Conservation (phyloP, 2,329 filamentous ascomycete species). For the Colletotrichum australisinense region DNA sequence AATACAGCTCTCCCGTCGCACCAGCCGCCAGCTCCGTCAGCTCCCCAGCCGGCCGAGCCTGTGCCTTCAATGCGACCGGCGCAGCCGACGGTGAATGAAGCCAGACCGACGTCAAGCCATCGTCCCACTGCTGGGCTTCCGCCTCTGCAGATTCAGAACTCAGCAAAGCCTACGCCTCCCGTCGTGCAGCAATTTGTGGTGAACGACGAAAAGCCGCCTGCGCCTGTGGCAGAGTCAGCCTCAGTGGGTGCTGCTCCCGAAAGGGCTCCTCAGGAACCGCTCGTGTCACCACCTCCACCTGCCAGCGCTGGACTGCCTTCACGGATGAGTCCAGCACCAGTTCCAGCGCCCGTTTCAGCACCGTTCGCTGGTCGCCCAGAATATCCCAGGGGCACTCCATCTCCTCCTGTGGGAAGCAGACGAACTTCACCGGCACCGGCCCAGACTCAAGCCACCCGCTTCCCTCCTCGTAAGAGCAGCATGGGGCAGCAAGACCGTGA, state of each 20-base stretch:
- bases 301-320: constrained; percentile 23
- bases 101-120: constrained; percentile 36
- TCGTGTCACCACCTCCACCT: constrained; percentile 37
- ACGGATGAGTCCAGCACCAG: neutral
- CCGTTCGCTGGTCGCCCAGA: constrained; percentile 26
- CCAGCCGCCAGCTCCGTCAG: constrained; percentile 24
- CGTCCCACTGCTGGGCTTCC: constrained; percentile 44
- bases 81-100: constrained; percentile 15
- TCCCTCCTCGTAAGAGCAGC: constrained; percentile 72
- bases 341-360: neutral
- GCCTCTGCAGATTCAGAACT: constrained; percentile 45
- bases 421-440: constrained; percentile 18
- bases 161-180: constrained; percentile 28
- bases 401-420: constrained; percentile 23
- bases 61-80: constrained; percentile 41
- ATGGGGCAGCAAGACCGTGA: constrained; percentile 59
- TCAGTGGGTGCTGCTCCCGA: constrained; percentile 29
- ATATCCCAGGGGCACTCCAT: constrained; percentile 6
- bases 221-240: constrained; percentile 9
- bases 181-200: constrained; percentile 12
- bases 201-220: constrained; percentile 16
- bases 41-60: constrained; percentile 38
- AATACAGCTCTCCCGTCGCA: constrained; percentile 35
- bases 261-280: constrained; percentile 36
- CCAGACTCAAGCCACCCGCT: constrained; percentile 51